Evolutionary conservation across 139 green algal genomes (phyloP).

Genomic region (Chlorella sp.): DNA sequence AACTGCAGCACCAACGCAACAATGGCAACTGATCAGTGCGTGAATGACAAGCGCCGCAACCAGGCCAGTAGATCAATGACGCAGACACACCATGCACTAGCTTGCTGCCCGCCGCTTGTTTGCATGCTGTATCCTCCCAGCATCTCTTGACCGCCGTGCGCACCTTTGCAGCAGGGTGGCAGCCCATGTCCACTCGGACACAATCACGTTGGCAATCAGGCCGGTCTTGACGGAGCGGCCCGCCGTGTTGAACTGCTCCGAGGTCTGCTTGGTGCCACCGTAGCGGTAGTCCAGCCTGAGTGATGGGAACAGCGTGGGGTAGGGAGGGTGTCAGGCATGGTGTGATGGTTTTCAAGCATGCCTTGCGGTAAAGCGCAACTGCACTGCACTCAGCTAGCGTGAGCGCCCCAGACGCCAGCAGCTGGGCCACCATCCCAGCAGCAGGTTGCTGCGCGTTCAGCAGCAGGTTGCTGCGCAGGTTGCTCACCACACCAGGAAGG

Average conservation of each 20-base stretch:
- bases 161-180: slow-evolving; percentile 66
- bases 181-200: slow-evolving; percentile 61
- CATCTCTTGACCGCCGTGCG: no score
- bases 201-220: slow-evolving; percentile 53
- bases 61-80: no score
- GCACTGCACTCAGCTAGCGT: no score
- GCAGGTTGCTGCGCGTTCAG: no score
- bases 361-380: no score
- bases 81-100: no score
- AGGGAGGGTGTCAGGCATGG: no score
- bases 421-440: no score
- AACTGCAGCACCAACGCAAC: slow-evolving; percentile 19
- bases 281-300: slow-evolving; percentile 23
- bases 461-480: not conserved
- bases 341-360: no score
- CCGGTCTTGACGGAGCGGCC: slow-evolving; percentile 57
- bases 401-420: no score
- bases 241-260: slow-evolving; percentile 62
- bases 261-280: slow-evolving; percentile 40
- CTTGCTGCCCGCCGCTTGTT: not conserved
- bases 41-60: not conserved
- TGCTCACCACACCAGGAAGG: slow-evolving; percentile 16
- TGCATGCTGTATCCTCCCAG: no score
- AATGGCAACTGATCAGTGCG: not conserved
- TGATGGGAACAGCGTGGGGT: no score